Evolutionary conservation across 192 early-diverging fungal species (phyloP), one percentile per base, ranked within the genome.

Genomic region (Coemansia sp.): DNA sequence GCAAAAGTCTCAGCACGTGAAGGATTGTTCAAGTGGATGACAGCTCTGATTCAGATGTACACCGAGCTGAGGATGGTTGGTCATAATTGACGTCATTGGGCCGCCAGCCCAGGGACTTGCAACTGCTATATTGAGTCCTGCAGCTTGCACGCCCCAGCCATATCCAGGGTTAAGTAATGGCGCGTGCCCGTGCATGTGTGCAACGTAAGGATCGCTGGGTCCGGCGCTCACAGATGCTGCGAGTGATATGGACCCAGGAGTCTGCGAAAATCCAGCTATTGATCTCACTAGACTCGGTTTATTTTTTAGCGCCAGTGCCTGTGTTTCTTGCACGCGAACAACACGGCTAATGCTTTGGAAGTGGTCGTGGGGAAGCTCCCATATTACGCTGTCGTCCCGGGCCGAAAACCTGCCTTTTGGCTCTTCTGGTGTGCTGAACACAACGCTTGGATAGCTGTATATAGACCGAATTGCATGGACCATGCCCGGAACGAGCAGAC

Each of bases 101-200:
- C 31, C 31, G 31, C 31, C 31, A 35, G 22, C 49, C 8, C 22
- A 22, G 49, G 49, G 49, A 50, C 22, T 50, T 50, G 19, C 48
- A 14, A 14, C 16, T 14, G 49, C 16, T 50, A n/a, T 9, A n/a
- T n/a, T 50, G 2, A 59, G 22, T 9, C 39, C 39, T 19, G 25
- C 61, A 52, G 47, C 14, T 35, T 59, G 45, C 2, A 48, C 6
- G 22, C 65, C 54, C 75, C 75, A 78, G 22, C 69, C 75, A 23
- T 78, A 78, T 52, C 55, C 57, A 11, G 69, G 75, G 22, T 78
- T 78, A 27, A 78, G 66, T 41, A 78, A n/a, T 38, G 75, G 75
- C 6, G 69, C 70, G 21, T 63, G 39, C 4, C 66, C 75, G 54
- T 78, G 66, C 50, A 66, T 54, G 48, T 72, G 60, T 8, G 75